phyloP scores from a whole-genome alignment of 1,284 basidiomycete genomes.

The Ganoderma meredithae region DNA sequence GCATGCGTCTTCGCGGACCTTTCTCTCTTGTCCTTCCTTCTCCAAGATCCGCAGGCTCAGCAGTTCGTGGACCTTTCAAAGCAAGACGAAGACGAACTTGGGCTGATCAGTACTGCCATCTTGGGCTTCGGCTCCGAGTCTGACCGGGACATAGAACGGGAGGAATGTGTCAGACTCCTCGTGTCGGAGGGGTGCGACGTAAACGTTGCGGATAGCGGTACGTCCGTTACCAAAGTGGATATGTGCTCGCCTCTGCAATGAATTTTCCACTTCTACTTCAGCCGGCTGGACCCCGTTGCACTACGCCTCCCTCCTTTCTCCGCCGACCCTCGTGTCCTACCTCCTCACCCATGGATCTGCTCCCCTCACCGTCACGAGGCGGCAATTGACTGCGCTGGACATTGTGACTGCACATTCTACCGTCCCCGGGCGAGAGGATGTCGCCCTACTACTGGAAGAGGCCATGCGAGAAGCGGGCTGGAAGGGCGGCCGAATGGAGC shows the following conservation, averaged over 20 bases:
- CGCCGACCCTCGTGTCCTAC: slow-evolving; percentile 91
- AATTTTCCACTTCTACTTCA: slow-evolving; percentile 39
- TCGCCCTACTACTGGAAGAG: slow-evolving; percentile 81
- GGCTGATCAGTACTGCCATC: slow-evolving; percentile 81
- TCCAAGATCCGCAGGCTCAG: slow-evolving; percentile 75
- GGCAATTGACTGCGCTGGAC: slow-evolving; percentile 85
- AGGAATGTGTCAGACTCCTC: slow-evolving; percentile 86
- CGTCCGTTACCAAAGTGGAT: slow-evolving; percentile 35
- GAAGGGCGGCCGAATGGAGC: slow-evolving; percentile 74
- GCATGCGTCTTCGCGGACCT: slow-evolving; percentile 81
- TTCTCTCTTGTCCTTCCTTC: slow-evolving; percentile 72
- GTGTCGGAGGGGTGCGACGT: slow-evolving; percentile 83
- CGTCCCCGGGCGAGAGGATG: slow-evolving; percentile 81
- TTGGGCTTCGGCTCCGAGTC: slow-evolving; percentile 84
- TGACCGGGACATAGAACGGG: slow-evolving; percentile 85
- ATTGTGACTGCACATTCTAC: slow-evolving; percentile 83
- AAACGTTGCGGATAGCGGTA: slow-evolving; percentile 68
- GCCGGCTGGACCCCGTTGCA: slow-evolving; percentile 97
- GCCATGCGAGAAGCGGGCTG: slow-evolving; percentile 82
- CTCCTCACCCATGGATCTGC: slow-evolving; percentile 93
- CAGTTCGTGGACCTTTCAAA: slow-evolving; percentile 69
- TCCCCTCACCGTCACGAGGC: slow-evolving; percentile 75
- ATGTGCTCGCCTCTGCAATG: slow-evolving; percentile 3
- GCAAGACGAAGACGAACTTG: slow-evolving; percentile 86
- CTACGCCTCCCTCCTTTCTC: slow-evolving; percentile 88